A percentile compares a stretch with the other conserved stretches of the same genome.
Evolutionary conservation across 2,329 filamentous ascomycete genomes (phyloP).

Genomic region (Fusarium sp.): DNA sequence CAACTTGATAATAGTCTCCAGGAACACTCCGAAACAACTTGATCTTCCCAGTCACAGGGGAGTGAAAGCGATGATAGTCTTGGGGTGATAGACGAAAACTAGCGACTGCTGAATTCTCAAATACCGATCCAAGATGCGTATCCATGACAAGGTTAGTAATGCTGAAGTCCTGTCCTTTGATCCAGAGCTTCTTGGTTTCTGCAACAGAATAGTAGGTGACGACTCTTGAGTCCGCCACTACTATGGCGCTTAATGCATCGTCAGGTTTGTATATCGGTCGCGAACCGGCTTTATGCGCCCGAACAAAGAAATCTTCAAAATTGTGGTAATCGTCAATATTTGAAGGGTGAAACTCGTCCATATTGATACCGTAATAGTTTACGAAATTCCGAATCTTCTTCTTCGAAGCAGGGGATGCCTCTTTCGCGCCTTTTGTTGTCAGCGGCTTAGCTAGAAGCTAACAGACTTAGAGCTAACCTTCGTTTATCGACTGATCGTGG

Average conservation of each 20-base stretch:
- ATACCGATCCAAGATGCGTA: not conserved
- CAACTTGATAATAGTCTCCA: not conserved
- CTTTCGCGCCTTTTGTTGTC: not conserved
- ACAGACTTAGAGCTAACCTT: not conserved
- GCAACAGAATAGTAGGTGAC: not conserved
- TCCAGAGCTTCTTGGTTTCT: not conserved
- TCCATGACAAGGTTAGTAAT: not conserved
- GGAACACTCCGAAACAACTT: not conserved
- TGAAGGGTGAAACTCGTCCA: not conserved
- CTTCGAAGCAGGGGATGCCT: not conserved
- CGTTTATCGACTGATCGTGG: not conserved
- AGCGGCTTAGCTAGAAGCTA: not conserved
- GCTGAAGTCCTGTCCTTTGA: not conserved
- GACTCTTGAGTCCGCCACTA: not conserved
- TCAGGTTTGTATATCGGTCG: not conserved
- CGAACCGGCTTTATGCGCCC: not conserved
- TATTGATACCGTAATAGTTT: not conserved
- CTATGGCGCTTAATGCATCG: not conserved
- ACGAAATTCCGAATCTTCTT: not conserved
- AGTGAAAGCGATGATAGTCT: not conserved
- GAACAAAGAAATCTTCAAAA: not conserved
- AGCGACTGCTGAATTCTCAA: not conserved
- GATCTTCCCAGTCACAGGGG: not conserved
- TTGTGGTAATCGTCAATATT: not conserved
- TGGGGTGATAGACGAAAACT: not conserved